Conservation (phyloP, 1,284 basidiomycete species). For the Pseudozyma sp. region DNA sequence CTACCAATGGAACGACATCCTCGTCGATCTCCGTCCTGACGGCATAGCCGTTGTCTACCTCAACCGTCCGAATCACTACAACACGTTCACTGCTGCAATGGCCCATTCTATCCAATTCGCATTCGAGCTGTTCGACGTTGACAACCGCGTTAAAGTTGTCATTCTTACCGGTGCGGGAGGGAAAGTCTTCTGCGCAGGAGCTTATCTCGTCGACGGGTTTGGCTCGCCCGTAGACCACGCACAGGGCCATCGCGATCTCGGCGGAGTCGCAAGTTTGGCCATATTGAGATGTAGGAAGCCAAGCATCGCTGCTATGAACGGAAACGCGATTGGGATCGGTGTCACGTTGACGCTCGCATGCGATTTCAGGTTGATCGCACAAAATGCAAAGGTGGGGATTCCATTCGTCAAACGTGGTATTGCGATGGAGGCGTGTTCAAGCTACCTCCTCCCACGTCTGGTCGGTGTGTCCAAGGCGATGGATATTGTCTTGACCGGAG, state of each 20-base stretch:
- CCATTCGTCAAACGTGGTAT: slow-evolving; percentile 61
- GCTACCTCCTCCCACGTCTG: slow-evolving; percentile 51
- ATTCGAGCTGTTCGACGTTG: slow-evolving; percentile 59
- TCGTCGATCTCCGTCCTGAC: slow-evolving; percentile 19
- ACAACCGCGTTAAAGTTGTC: slow-evolving; percentile 52
- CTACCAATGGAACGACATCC: slow-evolving; percentile 41
- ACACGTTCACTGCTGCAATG: slow-evolving; percentile 55
- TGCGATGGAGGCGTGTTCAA: slow-evolving; percentile 53
- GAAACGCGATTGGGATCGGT: slow-evolving; percentile 60
- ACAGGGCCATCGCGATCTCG: slow-evolving; percentile 52
- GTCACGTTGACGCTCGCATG: slow-evolving; percentile 53
- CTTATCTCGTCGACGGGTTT: slow-evolving; percentile 52
- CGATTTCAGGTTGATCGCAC: slow-evolving; percentile 45
- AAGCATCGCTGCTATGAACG: slow-evolving; percentile 59
- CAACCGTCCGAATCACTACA: slow-evolving; percentile 34
- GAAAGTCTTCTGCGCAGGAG: slow-evolving; percentile 59
- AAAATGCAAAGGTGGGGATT: slow-evolving; percentile 56
- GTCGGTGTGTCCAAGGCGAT: slow-evolving; percentile 54
- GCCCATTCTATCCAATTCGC: slow-evolving; percentile 50
- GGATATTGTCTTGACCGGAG: slow-evolving; percentile 56
- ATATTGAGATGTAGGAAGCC: slow-evolving; percentile 56
- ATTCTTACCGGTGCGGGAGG: slow-evolving; percentile 52
- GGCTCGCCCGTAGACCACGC: slow-evolving; percentile 42
- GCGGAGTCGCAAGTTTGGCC: slow-evolving; percentile 44
- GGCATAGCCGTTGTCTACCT: slow-evolving; percentile 45